phyloP scores from a whole-genome alignment of 73 alveolate species.

The Uronychia binucleata region DNA sequence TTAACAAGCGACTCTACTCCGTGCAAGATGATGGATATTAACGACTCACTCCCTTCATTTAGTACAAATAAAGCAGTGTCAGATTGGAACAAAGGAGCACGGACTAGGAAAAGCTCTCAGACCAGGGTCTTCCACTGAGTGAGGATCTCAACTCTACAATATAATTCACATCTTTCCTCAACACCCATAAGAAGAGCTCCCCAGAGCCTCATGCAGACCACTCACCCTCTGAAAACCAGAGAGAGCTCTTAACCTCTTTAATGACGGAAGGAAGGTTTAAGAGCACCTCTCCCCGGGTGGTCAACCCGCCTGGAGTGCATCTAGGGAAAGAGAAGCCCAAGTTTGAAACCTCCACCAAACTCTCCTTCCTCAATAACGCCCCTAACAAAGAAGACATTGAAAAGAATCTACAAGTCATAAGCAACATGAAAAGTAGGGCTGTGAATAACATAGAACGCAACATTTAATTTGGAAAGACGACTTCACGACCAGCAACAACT shows the following conservation, averaged over 20 bases:
- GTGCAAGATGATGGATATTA: not conserved
- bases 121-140: not conserved
- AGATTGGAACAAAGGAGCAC: not conserved
- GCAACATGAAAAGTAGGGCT: not conserved
- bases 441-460: not conserved
- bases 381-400: not conserved
- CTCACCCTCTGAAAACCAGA: not conserved
- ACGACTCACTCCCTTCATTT: not conserved
- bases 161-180: not conserved
- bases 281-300: not conserved
- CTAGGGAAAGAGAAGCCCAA: not conserved
- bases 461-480: not conserved
- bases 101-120: not conserved
- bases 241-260: not conserved
- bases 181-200: not conserved
- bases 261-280: not conserved
- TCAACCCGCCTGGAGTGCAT: not conserved
- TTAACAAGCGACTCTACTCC: not conserved
- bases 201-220: not conserved
- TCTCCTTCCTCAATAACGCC: not conserved
- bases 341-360: not conserved
- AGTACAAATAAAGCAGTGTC: not conserved
- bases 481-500: not conserved
- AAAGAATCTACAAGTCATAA: not conserved
- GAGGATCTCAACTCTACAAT: not conserved